Percentiles rank a stretch among this genome's conserved stretches.
These are phyloP conservation scores for Penicillium verhagenii DNA, from an alignment of 495 filamentous ascomycete species.

Conservation along the genomic window DNA sequence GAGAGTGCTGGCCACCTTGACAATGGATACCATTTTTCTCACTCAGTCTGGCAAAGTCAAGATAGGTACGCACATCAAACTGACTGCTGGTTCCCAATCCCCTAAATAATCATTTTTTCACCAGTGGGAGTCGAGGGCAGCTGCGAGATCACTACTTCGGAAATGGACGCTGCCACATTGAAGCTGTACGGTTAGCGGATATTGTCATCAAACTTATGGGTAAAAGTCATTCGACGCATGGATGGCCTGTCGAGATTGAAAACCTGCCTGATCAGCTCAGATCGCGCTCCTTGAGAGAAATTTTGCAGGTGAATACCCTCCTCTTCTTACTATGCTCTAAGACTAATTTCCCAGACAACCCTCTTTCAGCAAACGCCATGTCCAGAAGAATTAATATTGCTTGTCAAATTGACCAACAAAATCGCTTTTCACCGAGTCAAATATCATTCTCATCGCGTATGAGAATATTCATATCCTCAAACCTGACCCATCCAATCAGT, in stretches of 20 bases:
- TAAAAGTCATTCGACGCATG: neutral
- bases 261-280: neutral
- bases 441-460: neutral
- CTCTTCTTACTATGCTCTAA: neutral
- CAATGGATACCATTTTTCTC: slow-evolving; percentile 6
- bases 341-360: neutral
- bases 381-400: neutral
- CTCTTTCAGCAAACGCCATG: neutral
- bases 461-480: neutral
- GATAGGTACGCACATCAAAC: slow-evolving; percentile 2
- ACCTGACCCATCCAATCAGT: neutral
- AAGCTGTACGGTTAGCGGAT: slow-evolving; percentile 5
- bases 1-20: slow-evolving; percentile 8
- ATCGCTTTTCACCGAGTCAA: neutral
- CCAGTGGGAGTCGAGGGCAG: slow-evolving; percentile 1
- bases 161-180: slow-evolving; percentile 6
- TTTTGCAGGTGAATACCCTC: neutral
- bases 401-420: neutral
- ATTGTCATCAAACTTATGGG: slow-evolving; percentile 3
- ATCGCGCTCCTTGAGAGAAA: neutral
- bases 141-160: neutral
- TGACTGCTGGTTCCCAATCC: neutral
- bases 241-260: neutral
- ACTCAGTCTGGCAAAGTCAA: slow-evolving; percentile 6
- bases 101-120: neutral